Conservation (phyloP, 2,329 filamentous ascomycete genomes). For the Colletotrichum sp. region DNA sequence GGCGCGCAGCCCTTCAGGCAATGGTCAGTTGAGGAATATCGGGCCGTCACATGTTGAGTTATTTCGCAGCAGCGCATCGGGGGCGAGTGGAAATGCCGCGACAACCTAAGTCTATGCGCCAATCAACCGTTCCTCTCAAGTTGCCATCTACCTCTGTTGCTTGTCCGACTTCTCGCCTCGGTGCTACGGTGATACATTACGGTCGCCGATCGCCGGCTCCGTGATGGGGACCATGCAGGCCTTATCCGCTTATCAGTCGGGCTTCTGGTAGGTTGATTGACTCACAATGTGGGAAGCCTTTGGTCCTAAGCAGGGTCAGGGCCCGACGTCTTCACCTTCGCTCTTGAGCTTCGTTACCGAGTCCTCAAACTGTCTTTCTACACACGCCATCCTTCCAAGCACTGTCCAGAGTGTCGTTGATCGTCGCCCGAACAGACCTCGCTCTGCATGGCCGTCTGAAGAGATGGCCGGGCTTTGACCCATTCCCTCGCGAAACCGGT, state of each 20-base stretch:
- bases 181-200: slow-evolving; percentile 17
- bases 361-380: neutral
- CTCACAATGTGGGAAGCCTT: slow-evolving; percentile 13
- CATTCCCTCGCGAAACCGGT: neutral
- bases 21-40: neutral
- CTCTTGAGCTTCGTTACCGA: neutral
- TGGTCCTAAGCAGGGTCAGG: neutral
- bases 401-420: neutral
- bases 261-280: slow-evolving; percentile 13
- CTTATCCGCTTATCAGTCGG: slow-evolving; percentile 20
- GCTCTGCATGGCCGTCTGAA: slow-evolving; percentile 10
- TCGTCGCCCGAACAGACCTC: neutral
- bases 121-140: neutral
- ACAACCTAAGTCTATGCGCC: neutral
- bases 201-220: slow-evolving; percentile 12
- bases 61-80: neutral
- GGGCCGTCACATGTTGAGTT: neutral
- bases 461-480: slow-evolving; percentile 18
- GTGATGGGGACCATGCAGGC: neutral
- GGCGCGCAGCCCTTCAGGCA: neutral
- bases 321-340: neutral
- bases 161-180: slow-evolving; percentile 8
- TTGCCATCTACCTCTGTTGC: neutral
- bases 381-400: neutral
- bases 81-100: neutral